Conservation (phyloP, 2,329 filamentous ascomycete genomes). For the Graphiopsis chlorocephala region DNA sequence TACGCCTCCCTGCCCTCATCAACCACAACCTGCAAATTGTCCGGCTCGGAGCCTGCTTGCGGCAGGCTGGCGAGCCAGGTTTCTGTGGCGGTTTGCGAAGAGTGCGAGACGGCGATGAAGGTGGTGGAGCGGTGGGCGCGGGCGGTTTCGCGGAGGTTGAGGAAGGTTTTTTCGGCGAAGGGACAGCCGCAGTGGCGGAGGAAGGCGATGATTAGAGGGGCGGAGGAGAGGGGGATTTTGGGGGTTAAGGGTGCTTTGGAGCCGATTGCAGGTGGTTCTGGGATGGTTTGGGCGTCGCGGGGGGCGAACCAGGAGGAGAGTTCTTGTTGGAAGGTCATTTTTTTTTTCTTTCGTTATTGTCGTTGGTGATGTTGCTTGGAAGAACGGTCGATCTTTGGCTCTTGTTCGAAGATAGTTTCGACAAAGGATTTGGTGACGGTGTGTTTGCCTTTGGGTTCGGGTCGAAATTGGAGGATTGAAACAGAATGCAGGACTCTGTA, state of each 20-base stretch:
- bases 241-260: constrained; percentile 55
- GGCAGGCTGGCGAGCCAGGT: constrained; percentile 51
- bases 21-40: constrained; percentile 57
- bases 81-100: constrained; percentile 51
- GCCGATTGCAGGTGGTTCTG: constrained; percentile 46
- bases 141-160: constrained; percentile 53
- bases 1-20: constrained; percentile 62
- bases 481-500: neutral
- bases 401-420: neutral
- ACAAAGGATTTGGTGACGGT: no score
- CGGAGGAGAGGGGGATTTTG: constrained; percentile 51
- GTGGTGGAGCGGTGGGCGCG: constrained; percentile 49
- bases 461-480: neutral
- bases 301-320: constrained; percentile 44
- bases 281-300: constrained; percentile 25
- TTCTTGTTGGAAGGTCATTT: constrained; percentile 42
- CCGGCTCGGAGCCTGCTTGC: constrained; percentile 51
- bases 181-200: constrained; percentile 72
- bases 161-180: constrained; percentile 55
- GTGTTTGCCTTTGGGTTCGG: neutral
- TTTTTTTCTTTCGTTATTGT: neutral
- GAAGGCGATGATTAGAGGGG: constrained; percentile 63
- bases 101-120: constrained; percentile 64
- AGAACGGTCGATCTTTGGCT: neutral
- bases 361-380: neutral